Evolutionary conservation across 2,329 filamentous ascomycete species (phyloP).

Genomic region (Aspergillus ibericus): DNA sequence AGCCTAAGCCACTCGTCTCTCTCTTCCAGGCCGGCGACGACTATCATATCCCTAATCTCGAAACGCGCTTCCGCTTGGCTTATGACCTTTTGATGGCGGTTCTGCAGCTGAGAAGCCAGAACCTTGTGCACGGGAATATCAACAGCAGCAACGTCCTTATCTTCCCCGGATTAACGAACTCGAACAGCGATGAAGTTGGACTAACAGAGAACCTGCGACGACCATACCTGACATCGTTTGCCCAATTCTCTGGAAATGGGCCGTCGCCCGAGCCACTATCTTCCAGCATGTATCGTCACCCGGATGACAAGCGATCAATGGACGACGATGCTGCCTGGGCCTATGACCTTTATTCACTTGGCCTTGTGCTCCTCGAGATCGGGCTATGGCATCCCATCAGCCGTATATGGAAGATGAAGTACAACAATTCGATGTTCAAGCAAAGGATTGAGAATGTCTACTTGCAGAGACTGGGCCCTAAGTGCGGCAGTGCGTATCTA

Average conservation of each 20-base stretch:
- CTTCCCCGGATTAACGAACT: constrained; percentile 45
- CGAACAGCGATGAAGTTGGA: constrained; percentile 35
- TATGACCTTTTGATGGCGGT: constrained; percentile 59
- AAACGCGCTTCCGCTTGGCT: constrained; percentile 62
- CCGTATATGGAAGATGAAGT: constrained; percentile 65
- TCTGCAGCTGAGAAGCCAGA: constrained; percentile 57
- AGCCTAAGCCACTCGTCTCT: constrained; percentile 44
- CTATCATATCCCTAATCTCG: constrained; percentile 55
- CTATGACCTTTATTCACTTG: constrained; percentile 62
- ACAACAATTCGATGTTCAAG: constrained; percentile 63
- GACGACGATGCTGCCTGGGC: constrained; percentile 43
- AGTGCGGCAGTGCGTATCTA: constrained; percentile 65
- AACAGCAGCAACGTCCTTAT: constrained; percentile 66
- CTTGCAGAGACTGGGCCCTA: constrained; percentile 60
- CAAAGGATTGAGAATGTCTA: constrained; percentile 63
- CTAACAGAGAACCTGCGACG: constrained; percentile 50
- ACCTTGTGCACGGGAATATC: constrained; percentile 61
- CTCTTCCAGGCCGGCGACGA: constrained; percentile 45
- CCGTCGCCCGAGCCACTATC: constrained; percentile 45
- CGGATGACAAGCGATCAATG: constrained; percentile 46
- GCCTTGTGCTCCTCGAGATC: constrained; percentile 62
- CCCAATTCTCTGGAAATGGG: constrained; percentile 58
- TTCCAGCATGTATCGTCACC: constrained; percentile 62
- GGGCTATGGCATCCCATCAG: constrained; percentile 64
- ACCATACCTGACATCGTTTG: constrained; percentile 60